Evolutionary conservation across 2,329 filamentous ascomycete genomes (phyloP).

Genomic region (Ciborinia camelliae): DNA sequence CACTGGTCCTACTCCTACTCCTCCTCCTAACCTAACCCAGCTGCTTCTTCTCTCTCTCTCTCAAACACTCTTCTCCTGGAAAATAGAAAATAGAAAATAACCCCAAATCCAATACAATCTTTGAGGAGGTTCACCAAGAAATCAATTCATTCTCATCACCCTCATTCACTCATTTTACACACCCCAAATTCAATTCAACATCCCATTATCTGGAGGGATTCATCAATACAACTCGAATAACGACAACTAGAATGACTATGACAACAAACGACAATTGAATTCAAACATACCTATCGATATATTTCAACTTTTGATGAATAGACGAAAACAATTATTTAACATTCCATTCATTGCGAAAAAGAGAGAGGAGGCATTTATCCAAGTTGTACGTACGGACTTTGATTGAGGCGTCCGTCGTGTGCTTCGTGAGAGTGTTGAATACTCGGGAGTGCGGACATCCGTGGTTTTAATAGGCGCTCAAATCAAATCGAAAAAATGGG

Average conservation of each 20-base stretch:
- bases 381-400: neutral
- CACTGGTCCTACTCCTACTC: too few species aligned
- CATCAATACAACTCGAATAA: slow-evolving; percentile 1
- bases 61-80: slow-evolving; percentile 14
- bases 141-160: neutral
- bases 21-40: neutral
- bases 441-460: slow-evolving; percentile 20
- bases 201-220: neutral
- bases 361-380: neutral
- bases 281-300: neutral
- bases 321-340: slow-evolving; percentile 2
- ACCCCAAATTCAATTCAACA: neutral
- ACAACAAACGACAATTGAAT: neutral
- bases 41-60: too few species aligned
- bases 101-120: neutral
- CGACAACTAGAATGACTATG: neutral
- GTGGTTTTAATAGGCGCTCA: slow-evolving; percentile 9
- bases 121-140: neutral
- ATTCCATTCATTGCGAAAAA: neutral
- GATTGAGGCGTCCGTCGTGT: slow-evolving; percentile 8
- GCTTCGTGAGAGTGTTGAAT: slow-evolving; percentile 11
- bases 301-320: neutral
- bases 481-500: slow-evolving; percentile 22
- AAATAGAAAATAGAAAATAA: slow-evolving; percentile 11
- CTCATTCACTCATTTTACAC: slow-evolving; percentile 6